phyloP scores from a whole-genome alignment of 495 filamentous ascomycete genomes.

The Pyronema domesticum region DNA sequence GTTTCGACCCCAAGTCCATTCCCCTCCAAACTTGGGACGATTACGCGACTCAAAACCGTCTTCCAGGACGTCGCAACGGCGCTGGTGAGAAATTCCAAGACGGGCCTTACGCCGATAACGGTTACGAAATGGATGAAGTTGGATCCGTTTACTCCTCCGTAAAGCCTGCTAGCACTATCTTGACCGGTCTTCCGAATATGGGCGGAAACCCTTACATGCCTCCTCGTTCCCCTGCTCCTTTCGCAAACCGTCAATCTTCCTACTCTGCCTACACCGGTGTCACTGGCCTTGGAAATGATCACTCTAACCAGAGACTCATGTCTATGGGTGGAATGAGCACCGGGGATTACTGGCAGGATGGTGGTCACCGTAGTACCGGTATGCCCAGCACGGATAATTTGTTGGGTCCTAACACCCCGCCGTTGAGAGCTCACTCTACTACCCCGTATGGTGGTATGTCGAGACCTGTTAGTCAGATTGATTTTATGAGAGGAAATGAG shows the following conservation, averaged over 20 bases:
- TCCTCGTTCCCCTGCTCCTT: constrained; percentile 58
- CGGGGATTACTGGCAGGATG: constrained; percentile 34
- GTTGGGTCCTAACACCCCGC: constrained; percentile 31
- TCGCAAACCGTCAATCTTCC: constrained; percentile 40
- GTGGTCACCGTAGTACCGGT: constrained; percentile 27
- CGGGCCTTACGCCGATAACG: constrained; percentile 36
- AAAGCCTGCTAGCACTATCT: constrained; percentile 76
- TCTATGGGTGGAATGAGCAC: constrained; percentile 42
- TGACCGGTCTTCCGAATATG: constrained; percentile 65
- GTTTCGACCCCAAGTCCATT: constrained; percentile 77
- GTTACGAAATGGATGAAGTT: constrained; percentile 93
- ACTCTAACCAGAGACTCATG: constrained; percentile 36
- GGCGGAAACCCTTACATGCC: constrained; percentile 51
- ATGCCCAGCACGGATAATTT: constrained; percentile 46
- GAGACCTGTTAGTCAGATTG: constrained; percentile 51
- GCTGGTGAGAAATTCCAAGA: constrained; percentile 44
- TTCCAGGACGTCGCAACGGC: constrained; percentile 73
- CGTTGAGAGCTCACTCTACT: constrained; percentile 30
- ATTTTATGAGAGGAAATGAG: constrained; percentile 49
- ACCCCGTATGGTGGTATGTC: constrained; percentile 33
- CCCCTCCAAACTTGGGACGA: constrained; percentile 95
- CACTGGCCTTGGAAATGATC: constrained; percentile 28
- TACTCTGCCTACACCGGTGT: constrained; percentile 38
- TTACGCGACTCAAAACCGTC: constrained; percentile 75
- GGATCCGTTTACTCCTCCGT: constrained; percentile 90